Evolutionary conservation across 179 eudicot genomes (phyloP).

Genomic region (Amaranthus tricolor): DNA sequence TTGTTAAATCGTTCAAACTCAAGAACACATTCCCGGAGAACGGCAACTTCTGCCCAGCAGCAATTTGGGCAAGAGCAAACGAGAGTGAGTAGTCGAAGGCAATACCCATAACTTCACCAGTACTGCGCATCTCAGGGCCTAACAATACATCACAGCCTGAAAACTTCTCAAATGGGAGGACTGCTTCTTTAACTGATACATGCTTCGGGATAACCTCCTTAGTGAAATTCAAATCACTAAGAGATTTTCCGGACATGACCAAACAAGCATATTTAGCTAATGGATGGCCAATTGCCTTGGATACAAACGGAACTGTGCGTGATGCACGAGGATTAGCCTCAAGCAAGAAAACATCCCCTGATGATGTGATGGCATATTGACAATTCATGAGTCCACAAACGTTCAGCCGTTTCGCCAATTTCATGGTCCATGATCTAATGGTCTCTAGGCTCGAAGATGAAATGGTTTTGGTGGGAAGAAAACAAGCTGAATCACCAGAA

Average conservation of each 20-base stretch:
- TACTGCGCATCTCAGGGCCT: conserved; percentile 99
- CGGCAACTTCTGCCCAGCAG: conserved; percentile 91
- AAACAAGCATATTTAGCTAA: conserved; percentile 92
- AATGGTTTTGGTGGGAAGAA: conserved; percentile 74
- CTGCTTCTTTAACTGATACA: conserved; percentile 94
- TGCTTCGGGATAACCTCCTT: conserved; percentile 81
- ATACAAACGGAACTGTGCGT: conserved; percentile 94
- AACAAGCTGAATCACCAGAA: conserved; percentile 98
- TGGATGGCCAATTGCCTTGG: conserved; percentile 97
- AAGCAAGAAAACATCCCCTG: conserved; percentile 83
- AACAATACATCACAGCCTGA: conserved; percentile 86
- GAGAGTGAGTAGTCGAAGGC: conserved; percentile 60
- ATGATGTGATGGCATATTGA: conserved; percentile 83
- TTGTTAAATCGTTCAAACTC: conserved; percentile 87
- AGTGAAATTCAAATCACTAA: conserved; percentile 65
- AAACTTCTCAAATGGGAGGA: conserved; percentile 94
- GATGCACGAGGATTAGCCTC: conserved; percentile 99
- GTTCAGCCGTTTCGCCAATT: conserved; percentile 75
- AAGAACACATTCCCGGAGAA: conserved; percentile 75
- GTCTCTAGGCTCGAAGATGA: conserved; percentile 63
- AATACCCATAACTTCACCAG: conserved; percentile 98
- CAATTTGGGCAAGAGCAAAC: conserved; percentile 89
- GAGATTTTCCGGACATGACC: conserved; percentile 94
- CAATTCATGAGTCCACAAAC: conserved; percentile 98
- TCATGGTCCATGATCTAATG: conserved; percentile 79